Conservation (phyloP, 2,329 filamentous ascomycete genomes). For the Catunica adiposa region DNA sequence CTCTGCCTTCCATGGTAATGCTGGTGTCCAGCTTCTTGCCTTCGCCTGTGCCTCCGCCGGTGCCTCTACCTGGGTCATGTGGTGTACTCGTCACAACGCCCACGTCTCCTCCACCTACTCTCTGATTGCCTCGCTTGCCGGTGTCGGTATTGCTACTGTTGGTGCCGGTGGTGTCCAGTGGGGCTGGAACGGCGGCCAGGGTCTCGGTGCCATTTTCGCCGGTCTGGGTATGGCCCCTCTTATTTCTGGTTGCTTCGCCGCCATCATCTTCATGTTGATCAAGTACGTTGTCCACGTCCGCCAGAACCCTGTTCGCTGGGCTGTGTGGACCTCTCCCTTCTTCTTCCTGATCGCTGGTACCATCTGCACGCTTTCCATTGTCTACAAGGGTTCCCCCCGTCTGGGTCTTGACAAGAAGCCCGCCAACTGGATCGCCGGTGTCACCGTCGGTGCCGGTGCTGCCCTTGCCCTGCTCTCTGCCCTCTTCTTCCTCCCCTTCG, state of each 20-base stretch:
- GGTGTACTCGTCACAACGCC: slow-evolving; percentile 57
- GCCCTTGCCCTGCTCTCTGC: slow-evolving; percentile 43
- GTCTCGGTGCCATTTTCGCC: slow-evolving; percentile 55
- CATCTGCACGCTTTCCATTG: slow-evolving; percentile 58
- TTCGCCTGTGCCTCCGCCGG: slow-evolving; percentile 48
- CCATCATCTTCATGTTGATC: slow-evolving; percentile 56
- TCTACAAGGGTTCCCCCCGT: slow-evolving; percentile 64
- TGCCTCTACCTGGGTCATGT: slow-evolving; percentile 61
- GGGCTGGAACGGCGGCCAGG: slow-evolving; percentile 54
- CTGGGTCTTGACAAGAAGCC: slow-evolving; percentile 51
- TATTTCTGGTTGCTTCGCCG: slow-evolving; percentile 48
- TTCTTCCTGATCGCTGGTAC: slow-evolving; percentile 64
- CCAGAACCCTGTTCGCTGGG: slow-evolving; percentile 55
- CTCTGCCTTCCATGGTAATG: slow-evolving; percentile 39
- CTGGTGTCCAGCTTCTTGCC: slow-evolving; percentile 51
- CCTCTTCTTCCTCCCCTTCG: slow-evolving; percentile 58
- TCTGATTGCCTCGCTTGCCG: slow-evolving; percentile 50
- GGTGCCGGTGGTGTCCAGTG: slow-evolving; percentile 46
- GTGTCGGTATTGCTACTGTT: slow-evolving; percentile 51
- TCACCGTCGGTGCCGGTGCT: slow-evolving; percentile 47
- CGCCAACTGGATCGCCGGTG: slow-evolving; percentile 46
- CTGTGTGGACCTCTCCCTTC: slow-evolving; percentile 55
- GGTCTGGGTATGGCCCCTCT: slow-evolving; percentile 54
- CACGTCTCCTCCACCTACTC: slow-evolving; percentile 61
- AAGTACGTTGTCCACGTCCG: slow-evolving; percentile 55